Base-by-base conservation (phyloP, 75 land plant species). In the Gnetum montanum region DNA sequence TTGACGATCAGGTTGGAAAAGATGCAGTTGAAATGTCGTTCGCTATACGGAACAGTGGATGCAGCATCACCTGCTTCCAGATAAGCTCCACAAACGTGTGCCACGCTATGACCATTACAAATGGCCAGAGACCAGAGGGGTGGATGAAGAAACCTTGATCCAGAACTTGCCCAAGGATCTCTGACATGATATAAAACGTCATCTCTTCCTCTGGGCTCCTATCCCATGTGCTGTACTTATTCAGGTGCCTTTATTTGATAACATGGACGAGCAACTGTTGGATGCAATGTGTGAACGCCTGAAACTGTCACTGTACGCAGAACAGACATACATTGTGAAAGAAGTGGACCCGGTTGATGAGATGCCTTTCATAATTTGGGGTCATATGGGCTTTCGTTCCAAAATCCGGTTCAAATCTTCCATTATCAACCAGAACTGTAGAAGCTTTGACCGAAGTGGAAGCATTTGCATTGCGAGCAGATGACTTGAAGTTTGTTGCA, bases 31-130 rank as follows among this genome's bases (percentile, higher is more conserved):
- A 93, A 85, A 49, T 72, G 78, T 37, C 67, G 80, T 54, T n/a
- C n/a, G n/a, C n/a, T 95, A 93, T 75, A 77, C 88, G 50, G 95
- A 93, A 46, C 96, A 85, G 46, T 93, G 98, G 98, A 93, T 93
- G 98, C 65, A 70, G 11, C 95, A 93, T 60, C 94, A 95, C 6
- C 61, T 82, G 40, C 78, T 93, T 19, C 86, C 90, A 6, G 87
- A 72, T 31, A 64, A 66, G 19, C 56, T 93, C 59, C 70, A 73
- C 46, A 77, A 82, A 31, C 75, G 96, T 3, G 80, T 93, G 6
- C 83, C 82, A 20, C 60, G 85, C 8, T 74, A 85, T 71, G 87
- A 89, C 44, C 90, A 93, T 46, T 86, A 89, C 47, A 93, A 73
- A 61, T 89, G 98, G 98, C 81, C 79, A 57, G 87, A 87, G 62